Conservation (phyloP, 495 filamentous ascomycete genomes). For the Haplographium delicatum region DNA sequence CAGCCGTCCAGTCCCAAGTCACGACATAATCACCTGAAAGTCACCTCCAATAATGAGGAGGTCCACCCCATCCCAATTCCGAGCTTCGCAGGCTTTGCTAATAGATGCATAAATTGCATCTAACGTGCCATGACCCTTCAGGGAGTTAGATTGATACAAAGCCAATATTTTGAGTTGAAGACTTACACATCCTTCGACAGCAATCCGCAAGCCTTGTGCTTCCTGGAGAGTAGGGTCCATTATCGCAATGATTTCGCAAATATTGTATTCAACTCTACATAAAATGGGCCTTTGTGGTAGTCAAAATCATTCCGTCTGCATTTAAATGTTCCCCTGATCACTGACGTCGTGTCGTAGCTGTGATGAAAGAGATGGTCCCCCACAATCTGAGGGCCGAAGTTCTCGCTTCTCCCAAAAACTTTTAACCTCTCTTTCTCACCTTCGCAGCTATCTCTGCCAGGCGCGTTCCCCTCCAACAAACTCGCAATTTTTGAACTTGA, state of each 20-base stretch:
- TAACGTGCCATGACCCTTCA: slow-evolving; percentile 82
- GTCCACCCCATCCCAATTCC: slow-evolving; percentile 73
- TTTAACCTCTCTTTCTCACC: background rate
- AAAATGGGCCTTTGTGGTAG: too few relatives aligned
- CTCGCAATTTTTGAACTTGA: background rate
- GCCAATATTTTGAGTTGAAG: too few relatives aligned
- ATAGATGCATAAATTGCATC: slow-evolving; percentile 84
- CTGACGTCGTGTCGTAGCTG: too few relatives aligned
- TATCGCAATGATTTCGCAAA: too few relatives aligned
- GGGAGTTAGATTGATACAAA: too few relatives aligned
- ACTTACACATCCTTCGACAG: slow-evolving; percentile 78
- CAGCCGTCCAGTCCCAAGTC: background rate
- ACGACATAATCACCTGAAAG: slow-evolving; percentile 60
- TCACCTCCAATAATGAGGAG: slow-evolving; percentile 86
- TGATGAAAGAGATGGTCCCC: too few relatives aligned
- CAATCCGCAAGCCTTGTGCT: slow-evolving; percentile 44
- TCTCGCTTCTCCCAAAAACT: too few relatives aligned
- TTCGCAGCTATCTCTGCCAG: background rate
- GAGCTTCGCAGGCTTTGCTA: slow-evolving; percentile 50
- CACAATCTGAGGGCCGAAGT: too few relatives aligned
- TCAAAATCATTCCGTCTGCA: too few relatives aligned
- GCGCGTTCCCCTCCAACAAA: too few relatives aligned
- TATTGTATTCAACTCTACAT: too few relatives aligned
- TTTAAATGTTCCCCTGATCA: too few relatives aligned
- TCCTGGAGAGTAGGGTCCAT: slow-evolving; percentile 22